Base-by-base conservation (phyloP, 129 eudicot genomes). In the Sambucus nigra region DNA sequence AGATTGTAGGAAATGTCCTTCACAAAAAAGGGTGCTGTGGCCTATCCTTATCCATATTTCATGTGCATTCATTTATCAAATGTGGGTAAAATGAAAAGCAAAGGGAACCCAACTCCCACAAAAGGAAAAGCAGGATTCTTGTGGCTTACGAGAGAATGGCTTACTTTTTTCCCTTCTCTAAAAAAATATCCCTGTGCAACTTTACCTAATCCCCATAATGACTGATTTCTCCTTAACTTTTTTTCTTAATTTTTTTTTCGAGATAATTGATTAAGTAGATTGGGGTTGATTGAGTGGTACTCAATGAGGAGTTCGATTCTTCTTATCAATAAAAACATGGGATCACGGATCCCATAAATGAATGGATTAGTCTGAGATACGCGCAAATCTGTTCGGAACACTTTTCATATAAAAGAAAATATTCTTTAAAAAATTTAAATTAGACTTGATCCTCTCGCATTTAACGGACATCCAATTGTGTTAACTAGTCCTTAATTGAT, bases 91-190 rank as follows among this genome's bases (percentile, higher is more conserved):
- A 72, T 58, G 62, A 56, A 71, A 80, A 68, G 81, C 63, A 63
- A 71, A 70, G 69, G 57, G 50, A 40, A 40, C 63, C 53, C 57
- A 13, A 2, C 47, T 0, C 47, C 47, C 47, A 13, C 74, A 40
- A 71, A 72, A 22, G 31, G 33, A 50, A 68, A 71, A 33, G 75
- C 60, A 66, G 59, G 76, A 76, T 69, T 73, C 84, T 57, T 77
- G 80, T 76, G 81, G 61, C 60, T 76, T 76, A 80, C 80, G 72
- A 73, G 68, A 69, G 38, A 61, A 64, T n/a, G 66, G 48, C 42
- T 56, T 65, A 64, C 83, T 69, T 76, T 65, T 50, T 62, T 47
- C 54, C 20, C 44, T 19, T 18, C 46, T 32, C 48, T 11, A 1
- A 5, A 15, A 42, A 42, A 42, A 42, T 42, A 42, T 42, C 19